Percentiles rank a stretch among this genome's conserved stretches.
These are phyloP conservation scores for Kodamaea restingae DNA, from an alignment of 805 yeast species.

Conservation along the genomic window DNA sequence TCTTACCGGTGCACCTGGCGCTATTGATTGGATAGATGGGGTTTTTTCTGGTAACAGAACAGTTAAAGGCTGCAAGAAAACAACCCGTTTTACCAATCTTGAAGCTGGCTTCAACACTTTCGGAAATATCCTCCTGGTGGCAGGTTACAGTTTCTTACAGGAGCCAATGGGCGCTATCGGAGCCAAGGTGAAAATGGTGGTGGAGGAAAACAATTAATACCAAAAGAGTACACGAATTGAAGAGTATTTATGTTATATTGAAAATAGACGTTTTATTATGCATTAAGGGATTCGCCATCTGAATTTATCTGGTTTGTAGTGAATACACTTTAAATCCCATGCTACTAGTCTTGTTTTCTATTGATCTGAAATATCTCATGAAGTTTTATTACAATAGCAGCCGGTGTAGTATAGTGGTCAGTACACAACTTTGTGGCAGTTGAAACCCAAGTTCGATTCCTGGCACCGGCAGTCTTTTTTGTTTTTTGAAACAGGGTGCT, in stretches of 20 bases:
- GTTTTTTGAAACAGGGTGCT: constrained; percentile 11
- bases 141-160: constrained; percentile 4
- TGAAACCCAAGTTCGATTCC: constrained; percentile 18
- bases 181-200: not conserved
- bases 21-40: constrained; percentile 17
- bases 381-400: no score
- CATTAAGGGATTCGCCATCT: no score
- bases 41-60: constrained; percentile 14
- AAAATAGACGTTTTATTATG: no score
- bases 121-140: not conserved
- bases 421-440: constrained; percentile 19
- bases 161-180: constrained; percentile 7
- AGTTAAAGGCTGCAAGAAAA: constrained; percentile 16
- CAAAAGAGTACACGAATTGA: not conserved
- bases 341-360: no score
- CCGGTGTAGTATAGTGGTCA: constrained; percentile 18
- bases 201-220: not conserved
- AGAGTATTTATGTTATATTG: no score
- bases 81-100: constrained; percentile 46
- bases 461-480: constrained; percentile 34
- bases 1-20: constrained; percentile 14
- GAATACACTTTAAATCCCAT: no score
- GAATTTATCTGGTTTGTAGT: no score
- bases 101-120: constrained; percentile 26
- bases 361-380: no score